Evolutionary conservation across 1,139 yeast species (phyloP).

Genomic region (Suhomyces taliae): DNA sequence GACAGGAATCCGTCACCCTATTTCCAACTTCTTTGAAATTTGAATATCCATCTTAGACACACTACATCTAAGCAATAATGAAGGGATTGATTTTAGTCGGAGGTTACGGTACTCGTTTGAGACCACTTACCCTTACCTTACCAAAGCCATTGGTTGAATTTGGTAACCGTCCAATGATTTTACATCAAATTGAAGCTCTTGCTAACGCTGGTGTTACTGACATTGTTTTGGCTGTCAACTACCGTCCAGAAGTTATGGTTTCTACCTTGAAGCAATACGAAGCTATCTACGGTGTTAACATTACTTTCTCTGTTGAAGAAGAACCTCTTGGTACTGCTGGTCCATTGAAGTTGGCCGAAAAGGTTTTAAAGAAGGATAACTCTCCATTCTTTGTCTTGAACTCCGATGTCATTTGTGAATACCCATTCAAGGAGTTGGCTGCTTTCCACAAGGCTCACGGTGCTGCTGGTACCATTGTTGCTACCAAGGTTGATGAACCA

Average conservation of each 20-base stretch:
- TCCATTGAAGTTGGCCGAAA: conserved; percentile 96
- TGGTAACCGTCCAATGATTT: conserved; percentile 96
- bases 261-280: conserved; percentile 92
- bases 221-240: conserved; percentile 97
- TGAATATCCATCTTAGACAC: background rate
- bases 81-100: conserved; percentile 98
- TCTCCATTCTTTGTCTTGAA: conserved; percentile 96
- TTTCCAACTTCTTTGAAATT: conserved; percentile 4
- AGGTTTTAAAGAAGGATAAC: conserved; percentile 88
- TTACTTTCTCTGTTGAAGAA: conserved; percentile 97
- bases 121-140: conserved; percentile 94
- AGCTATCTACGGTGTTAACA: conserved; percentile 87
- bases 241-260: conserved; percentile 99
- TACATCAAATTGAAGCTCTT: conserved; percentile 97
- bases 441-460: conserved; percentile 94
- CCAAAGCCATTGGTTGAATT: conserved; percentile 99
- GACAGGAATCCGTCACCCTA: background rate
- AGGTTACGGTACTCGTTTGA: conserved; percentile 99
- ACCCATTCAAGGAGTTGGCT: conserved; percentile 92
- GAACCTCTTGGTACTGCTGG: conserved; percentile 99
- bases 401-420: conserved; percentile 98
- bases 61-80: conserved; percentile 46
- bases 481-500: conserved; percentile 99
- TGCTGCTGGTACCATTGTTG: conserved; percentile 97
- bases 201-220: conserved; percentile 99